Conservation (phyloP, 1,284 basidiomycete species). For the Filobasidium uniguttulatum region DNA sequence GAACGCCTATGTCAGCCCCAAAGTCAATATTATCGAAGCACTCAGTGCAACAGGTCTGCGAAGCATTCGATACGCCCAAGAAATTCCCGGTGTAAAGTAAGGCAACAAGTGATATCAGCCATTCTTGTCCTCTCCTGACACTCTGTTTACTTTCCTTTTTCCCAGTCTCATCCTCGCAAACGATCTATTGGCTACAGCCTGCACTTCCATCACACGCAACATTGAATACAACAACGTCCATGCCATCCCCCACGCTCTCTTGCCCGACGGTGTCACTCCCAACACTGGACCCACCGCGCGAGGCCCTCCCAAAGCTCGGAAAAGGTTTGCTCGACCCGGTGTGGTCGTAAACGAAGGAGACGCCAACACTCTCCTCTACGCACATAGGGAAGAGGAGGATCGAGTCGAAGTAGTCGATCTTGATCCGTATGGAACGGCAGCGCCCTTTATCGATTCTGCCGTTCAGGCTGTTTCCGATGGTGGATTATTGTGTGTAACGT, state of each 20-base stretch:
- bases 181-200: conserved; percentile 72
- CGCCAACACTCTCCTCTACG: conserved; percentile 87
- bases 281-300: conserved; percentile 19
- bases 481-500: conserved; percentile 86
- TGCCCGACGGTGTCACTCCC: not conserved
- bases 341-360: conserved; percentile 66
- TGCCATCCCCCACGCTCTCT: conserved; percentile 20
- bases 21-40: conserved; percentile 79
- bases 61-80: conserved; percentile 93
- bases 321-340: conserved; percentile 42
- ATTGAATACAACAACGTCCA: conserved; percentile 75
- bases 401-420: conserved; percentile 90
- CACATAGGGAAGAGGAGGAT: conserved; percentile 55
- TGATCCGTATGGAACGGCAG: conserved; percentile 94
- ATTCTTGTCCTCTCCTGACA: not conserved
- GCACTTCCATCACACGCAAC: conserved; percentile 76
- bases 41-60: conserved; percentile 90
- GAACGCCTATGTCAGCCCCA: conserved; percentile 33
- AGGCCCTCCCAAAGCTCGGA: conserved; percentile 39
- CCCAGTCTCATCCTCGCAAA: conserved; percentile 80
- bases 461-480: conserved; percentile 82
- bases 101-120: conserved; percentile 15
- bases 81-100: conserved; percentile 80
- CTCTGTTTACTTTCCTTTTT: not conserved
- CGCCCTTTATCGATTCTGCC: conserved; percentile 92